phyloP scores from a whole-genome alignment of 78 protist species.

The slime mould (Dictyostelium discoideum) region DNA sequence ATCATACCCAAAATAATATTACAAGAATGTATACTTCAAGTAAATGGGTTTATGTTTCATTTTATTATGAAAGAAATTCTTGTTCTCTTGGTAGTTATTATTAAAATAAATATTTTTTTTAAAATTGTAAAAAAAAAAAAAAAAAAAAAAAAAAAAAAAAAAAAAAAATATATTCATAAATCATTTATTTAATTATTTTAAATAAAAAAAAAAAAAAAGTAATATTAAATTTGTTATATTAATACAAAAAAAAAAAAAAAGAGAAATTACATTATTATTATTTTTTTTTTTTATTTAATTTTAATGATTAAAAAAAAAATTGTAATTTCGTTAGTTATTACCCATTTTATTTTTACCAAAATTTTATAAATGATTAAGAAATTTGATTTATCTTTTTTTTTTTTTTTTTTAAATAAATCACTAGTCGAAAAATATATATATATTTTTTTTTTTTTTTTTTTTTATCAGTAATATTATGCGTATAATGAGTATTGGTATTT shows the following conservation, averaged over 20 bases:
- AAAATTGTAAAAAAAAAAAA: not conserved
- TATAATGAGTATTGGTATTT: too few species aligned
- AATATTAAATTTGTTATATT: not conserved
- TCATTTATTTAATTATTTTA: not conserved
- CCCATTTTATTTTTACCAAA: not conserved
- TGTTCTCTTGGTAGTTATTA: not conserved
- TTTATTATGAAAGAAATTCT: not conserved
- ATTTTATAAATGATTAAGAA: not conserved
- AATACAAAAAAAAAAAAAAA: too few species aligned
- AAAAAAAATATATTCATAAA: not conserved
- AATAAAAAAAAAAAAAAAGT: not conserved
- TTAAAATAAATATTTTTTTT: not conserved
- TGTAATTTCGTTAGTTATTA: not conserved
- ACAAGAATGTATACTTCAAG: not conserved
- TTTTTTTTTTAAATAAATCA: too few species aligned
- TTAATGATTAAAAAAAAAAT: not conserved
- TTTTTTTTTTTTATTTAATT: too few species aligned
- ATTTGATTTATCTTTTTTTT: too few species aligned
- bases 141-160: not conserved
- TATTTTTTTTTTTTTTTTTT: too few species aligned
- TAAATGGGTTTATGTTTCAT: not conserved
- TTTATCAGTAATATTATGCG: not conserved
- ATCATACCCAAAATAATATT: not conserved
- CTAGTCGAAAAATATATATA: not conserved
- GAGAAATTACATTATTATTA: too few species aligned